A percentile compares a stretch with the other conserved stretches of the same genome.
phyloP scores from a whole-genome alignment of 257 asterid genomes.

The Striga asiatica region DNA sequence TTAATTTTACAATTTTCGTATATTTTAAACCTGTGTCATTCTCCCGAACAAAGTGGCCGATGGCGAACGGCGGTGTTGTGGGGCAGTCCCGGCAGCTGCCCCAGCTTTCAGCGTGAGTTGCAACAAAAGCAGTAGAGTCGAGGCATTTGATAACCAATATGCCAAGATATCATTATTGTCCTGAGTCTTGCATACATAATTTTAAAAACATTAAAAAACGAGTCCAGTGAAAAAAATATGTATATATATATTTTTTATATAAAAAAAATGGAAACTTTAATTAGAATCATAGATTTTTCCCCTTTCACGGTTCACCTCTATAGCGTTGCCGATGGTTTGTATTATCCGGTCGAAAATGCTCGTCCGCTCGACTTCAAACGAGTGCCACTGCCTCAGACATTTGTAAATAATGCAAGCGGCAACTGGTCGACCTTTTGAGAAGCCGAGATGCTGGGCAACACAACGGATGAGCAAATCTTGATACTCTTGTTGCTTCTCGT shows the following conservation, averaged over 20 bases:
- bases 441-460: constrained; percentile 88
- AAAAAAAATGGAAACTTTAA: not conserved
- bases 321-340: constrained; percentile 94
- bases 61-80: constrained; percentile 77
- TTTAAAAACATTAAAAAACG: not conserved
- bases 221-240: not conserved
- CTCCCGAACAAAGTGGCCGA: constrained; percentile 93
- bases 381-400: constrained; percentile 88
- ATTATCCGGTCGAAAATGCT: constrained; percentile 93
- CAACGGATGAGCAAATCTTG: constrained; percentile 89
- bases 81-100: constrained; percentile 67
- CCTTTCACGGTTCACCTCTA: no score
- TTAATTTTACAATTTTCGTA: not conserved
- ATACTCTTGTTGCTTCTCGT: constrained; percentile 90
- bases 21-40: constrained; percentile 78
- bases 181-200: constrained; percentile 42
- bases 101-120: constrained; percentile 96
- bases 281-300: not conserved
- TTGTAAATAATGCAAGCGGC: constrained; percentile 93
- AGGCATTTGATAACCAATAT: constrained; percentile 93
- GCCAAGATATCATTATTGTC: constrained; percentile 86
- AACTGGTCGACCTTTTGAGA: constrained; percentile 74
- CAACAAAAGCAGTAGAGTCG: constrained; percentile 79
- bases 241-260: not conserved
- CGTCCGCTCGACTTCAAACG: constrained; percentile 88